A percentile compares a stretch with the other conserved stretches of the same genome.
These are phyloP conservation scores for Clathrospora elynae DNA, from an alignment of 2,329 filamentous ascomycete genomes.

Conservation along the genomic window DNA sequence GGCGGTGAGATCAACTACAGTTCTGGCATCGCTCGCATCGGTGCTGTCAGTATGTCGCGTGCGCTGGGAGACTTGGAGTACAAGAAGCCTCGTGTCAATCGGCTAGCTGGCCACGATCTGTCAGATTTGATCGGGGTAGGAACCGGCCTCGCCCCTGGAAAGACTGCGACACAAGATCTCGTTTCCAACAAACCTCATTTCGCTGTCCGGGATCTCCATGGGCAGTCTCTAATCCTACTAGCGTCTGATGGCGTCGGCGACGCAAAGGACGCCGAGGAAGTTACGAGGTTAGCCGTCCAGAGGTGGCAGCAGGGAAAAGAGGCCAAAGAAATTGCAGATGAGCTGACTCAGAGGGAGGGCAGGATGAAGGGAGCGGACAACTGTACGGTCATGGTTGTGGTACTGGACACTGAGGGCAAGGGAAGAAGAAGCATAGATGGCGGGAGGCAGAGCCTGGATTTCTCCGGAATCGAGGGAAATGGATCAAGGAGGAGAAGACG, in stretches of 20 bases:
- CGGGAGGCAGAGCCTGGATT: conserved; percentile 13
- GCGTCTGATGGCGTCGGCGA: conserved; percentile 33
- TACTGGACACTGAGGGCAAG: conserved; percentile 21
- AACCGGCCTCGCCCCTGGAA: conserved; percentile 32
- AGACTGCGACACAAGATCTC: conserved; percentile 25
- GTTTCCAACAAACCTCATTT: conserved; percentile 35
- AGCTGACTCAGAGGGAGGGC: conserved; percentile 20
- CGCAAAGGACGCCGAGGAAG: conserved; percentile 22
- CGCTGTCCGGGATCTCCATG: conserved; percentile 17
- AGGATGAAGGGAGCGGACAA: conserved; percentile 28
- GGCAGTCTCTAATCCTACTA: conserved; percentile 26
- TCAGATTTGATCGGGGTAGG: conserved; percentile 30
- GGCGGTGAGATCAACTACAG: conserved; percentile 30
- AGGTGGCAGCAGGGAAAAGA: conserved; percentile 19
- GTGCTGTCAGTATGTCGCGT: conserved; percentile 35
- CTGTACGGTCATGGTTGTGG: conserved; percentile 28
- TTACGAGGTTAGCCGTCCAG: conserved; percentile 23
- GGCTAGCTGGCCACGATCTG: conserved; percentile 31
- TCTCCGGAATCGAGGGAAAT: conserved; percentile 8
- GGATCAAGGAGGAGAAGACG: conserved; percentile 9
- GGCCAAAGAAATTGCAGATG: conserved; percentile 25
- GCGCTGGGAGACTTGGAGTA: conserved; percentile 31
- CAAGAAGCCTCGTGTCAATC: conserved; percentile 33
- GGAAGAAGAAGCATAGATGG: conserved; percentile 17
- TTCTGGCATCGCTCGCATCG: conserved; percentile 29